These are phyloP conservation scores for Pseudocercospora pini-densiflorae DNA, from an alignment of 2,329 filamentous ascomycete genomes.

Conservation along the genomic window DNA sequence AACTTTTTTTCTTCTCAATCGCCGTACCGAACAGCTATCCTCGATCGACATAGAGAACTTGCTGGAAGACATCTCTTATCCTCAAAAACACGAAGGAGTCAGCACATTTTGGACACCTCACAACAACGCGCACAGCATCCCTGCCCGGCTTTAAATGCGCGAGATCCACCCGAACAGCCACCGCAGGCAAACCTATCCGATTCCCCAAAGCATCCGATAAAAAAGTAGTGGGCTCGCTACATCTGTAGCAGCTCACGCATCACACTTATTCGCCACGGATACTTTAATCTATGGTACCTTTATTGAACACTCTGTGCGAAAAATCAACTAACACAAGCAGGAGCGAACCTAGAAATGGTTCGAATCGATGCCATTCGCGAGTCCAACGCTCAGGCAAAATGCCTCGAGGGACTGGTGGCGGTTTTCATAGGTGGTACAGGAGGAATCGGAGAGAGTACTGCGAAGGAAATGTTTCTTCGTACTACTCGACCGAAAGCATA, in stretches of 20 bases:
- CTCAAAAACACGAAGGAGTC: no score
- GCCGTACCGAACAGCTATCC: not conserved
- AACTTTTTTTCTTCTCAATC: not conserved
- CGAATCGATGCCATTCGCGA: constrained; percentile 38
- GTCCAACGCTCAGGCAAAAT: constrained; percentile 37
- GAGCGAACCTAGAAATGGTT: constrained; percentile 29
- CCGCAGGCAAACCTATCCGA: not conserved
- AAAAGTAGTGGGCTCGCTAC: constrained; percentile 1
- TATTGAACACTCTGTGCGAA: not conserved
- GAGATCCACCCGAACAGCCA: not conserved
- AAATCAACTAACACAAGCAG: constrained; percentile 2
- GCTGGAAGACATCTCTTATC: not conserved
- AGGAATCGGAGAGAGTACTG: constrained; percentile 51
- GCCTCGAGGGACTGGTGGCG: constrained; percentile 38
- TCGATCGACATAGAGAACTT: not conserved
- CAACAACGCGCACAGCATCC: not conserved
- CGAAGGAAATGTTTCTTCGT: constrained; percentile 47
- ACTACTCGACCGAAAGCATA: constrained; percentile 47
- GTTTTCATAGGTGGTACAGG: constrained; percentile 50
- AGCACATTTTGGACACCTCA: not conserved
- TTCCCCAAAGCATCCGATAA: not conserved
- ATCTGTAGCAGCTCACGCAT: not conserved
- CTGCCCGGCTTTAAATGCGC: not conserved
- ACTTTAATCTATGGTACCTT: constrained; percentile 1
- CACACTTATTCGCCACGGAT: not conserved